Evolutionary conservation across 2,329 filamentous ascomycete species (phyloP).

Genomic region (Fusarium secorum): DNA sequence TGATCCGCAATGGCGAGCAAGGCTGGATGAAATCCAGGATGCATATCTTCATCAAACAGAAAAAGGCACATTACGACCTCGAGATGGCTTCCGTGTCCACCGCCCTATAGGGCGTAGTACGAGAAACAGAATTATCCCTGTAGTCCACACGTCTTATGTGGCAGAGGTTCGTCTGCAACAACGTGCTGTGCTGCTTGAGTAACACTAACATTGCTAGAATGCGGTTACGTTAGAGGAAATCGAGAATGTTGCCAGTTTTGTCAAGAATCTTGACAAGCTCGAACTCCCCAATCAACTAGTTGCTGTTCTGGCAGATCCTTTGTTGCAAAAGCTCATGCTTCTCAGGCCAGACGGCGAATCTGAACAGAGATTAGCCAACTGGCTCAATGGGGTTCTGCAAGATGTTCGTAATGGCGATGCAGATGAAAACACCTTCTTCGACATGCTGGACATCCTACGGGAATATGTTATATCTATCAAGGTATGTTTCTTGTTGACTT

Average conservation of each 20-base stretch:
- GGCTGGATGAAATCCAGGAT: slow-evolving; percentile 72
- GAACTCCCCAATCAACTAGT: slow-evolving; percentile 84
- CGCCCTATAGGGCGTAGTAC: slow-evolving; percentile 49
- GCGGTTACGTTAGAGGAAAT: slow-evolving; percentile 80
- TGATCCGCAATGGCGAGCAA: slow-evolving; percentile 76
- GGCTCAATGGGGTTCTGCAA: slow-evolving; percentile 64
- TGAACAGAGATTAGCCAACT: slow-evolving; percentile 63
- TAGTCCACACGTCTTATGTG: slow-evolving; percentile 77
- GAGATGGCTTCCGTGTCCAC: slow-evolving; percentile 69
- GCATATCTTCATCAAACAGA: slow-evolving; percentile 59
- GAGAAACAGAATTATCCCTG: slow-evolving; percentile 61
- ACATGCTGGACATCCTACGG: slow-evolving; percentile 63
- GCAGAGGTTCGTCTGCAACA: slow-evolving; percentile 62
- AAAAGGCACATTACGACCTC: slow-evolving; percentile 47
- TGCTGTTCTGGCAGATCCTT: slow-evolving; percentile 76
- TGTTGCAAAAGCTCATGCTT: slow-evolving; percentile 81
- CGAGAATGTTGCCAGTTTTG: slow-evolving; percentile 73
- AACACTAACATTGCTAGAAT: slow-evolving; percentile 50
- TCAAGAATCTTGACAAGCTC: slow-evolving; percentile 77
- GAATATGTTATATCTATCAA: slow-evolving; percentile 65
- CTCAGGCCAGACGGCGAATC: slow-evolving; percentile 64
- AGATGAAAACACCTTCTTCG: slow-evolving; percentile 57
- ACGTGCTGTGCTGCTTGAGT: neutral
- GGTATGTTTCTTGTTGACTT: slow-evolving; percentile 48
- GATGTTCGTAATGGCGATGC: slow-evolving; percentile 63